Conservation (phyloP, 495 filamentous ascomycete genomes). For the Annulohypoxylon bovei region DNA sequence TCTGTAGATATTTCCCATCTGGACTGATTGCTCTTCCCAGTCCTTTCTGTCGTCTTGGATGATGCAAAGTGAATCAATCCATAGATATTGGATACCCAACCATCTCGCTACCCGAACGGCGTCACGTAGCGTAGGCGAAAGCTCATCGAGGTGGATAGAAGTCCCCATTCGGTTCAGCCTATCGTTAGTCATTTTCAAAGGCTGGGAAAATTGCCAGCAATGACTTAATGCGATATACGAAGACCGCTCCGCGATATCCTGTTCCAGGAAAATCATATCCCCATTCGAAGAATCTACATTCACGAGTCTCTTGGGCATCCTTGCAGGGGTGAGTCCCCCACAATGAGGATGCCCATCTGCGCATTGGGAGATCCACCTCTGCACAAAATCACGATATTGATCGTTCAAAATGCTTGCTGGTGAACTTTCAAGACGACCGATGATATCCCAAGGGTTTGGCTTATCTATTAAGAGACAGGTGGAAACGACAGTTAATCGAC, state of each 20-base stretch:
- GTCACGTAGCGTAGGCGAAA: neutral
- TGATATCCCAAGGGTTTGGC: conserved; percentile 3
- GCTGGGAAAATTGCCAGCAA: conserved; percentile 7
- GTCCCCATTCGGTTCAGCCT: neutral
- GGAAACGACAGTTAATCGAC: neutral
- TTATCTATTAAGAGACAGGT: neutral
- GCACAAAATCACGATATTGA: neutral
- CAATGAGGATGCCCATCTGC: neutral
- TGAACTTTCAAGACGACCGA: neutral
- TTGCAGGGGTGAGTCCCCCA: neutral
- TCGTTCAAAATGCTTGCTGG: conserved; percentile 3
- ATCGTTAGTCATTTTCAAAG: neutral
- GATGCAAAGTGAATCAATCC: neutral
- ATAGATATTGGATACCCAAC: neutral
- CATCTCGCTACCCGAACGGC: conserved; percentile 1
- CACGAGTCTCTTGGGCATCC: neutral
- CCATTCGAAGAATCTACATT: neutral
- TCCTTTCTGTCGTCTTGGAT: neutral
- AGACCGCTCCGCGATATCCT: neutral
- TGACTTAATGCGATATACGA: conserved; percentile 3
- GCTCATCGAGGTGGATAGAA: neutral
- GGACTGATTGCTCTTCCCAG: neutral
- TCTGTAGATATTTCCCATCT: conserved; percentile 7
- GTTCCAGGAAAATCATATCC: neutral
- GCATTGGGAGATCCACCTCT: neutral